Conservation (phyloP, 2,329 filamentous ascomycete species). For the Aspergillus pseudoglaucus region DNA sequence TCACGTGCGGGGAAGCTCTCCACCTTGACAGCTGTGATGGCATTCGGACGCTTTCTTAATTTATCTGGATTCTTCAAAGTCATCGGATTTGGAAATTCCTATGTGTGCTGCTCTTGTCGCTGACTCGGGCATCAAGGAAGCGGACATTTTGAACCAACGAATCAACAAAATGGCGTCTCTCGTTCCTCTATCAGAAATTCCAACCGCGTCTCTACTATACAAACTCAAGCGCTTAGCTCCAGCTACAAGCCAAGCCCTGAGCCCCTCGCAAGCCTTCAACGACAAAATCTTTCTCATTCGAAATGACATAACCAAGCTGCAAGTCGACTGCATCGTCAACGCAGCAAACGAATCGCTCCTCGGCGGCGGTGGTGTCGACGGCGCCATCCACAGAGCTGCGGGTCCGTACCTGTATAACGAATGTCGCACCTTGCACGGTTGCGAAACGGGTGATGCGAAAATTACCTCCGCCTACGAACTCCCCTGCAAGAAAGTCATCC, state of each 20-base stretch:
- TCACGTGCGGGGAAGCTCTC: conserved; percentile 13
- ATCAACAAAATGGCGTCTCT: not conserved
- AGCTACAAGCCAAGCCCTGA: conserved; percentile 17
- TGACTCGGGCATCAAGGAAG: not conserved
- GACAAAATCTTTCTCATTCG: conserved; percentile 59
- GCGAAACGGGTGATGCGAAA: conserved; percentile 70
- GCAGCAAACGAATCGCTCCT: conserved; percentile 74
- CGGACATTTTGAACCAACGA: not conserved
- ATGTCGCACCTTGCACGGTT: conserved; percentile 66
- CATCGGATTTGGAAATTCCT: not conserved
- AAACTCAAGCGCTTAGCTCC: conserved; percentile 45
- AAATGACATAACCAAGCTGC: conserved; percentile 74
- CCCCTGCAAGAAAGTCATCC: conserved; percentile 73
- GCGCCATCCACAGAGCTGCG: conserved; percentile 78
- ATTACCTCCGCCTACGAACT: conserved; percentile 73
- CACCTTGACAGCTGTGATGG: conserved; percentile 1
- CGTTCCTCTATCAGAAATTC: conserved; percentile 28
- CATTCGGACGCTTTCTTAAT: not conserved
- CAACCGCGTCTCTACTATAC: conserved; percentile 56
- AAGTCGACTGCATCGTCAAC: conserved; percentile 81
- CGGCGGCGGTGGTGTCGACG: conserved; percentile 86
- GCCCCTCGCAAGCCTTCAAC: conserved; percentile 46
- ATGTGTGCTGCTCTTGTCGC: not conserved
- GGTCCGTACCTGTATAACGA: conserved; percentile 62
- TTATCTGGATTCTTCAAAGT: not conserved